phyloP scores from a whole-genome alignment of 495 filamentous ascomycete species.

The Penicillium canescens region DNA sequence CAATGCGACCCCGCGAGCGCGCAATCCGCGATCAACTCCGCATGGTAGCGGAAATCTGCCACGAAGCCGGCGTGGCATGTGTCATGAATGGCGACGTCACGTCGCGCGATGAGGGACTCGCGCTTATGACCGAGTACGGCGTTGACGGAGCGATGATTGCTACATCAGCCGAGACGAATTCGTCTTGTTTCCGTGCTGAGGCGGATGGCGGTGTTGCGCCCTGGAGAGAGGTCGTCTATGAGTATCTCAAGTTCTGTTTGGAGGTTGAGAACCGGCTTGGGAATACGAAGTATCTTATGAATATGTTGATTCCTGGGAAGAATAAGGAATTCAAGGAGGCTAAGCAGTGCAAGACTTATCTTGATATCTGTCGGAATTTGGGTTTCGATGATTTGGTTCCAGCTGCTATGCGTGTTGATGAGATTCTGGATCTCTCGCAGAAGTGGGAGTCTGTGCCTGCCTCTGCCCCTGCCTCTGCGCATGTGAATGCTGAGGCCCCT shows the following conservation, averaged over 20 bases:
- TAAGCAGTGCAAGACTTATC: slow-evolving; percentile 61
- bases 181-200: slow-evolving; percentile 72
- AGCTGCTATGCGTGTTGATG: slow-evolving; percentile 61
- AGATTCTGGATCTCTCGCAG: slow-evolving; percentile 56
- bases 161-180: slow-evolving; percentile 83
- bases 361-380: slow-evolving; percentile 60
- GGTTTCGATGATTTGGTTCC: slow-evolving; percentile 59
- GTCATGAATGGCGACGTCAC: slow-evolving; percentile 94
- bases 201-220: slow-evolving; percentile 63
- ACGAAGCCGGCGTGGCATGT: slow-evolving; percentile 80
- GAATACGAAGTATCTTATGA: slow-evolving; percentile 90
- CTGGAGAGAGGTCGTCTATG: slow-evolving; percentile 74
- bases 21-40: slow-evolving; percentile 83
- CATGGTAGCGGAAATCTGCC: slow-evolving; percentile 77
- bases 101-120: slow-evolving; percentile 62
- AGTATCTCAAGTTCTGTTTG: slow-evolving; percentile 70
- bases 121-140: slow-evolving; percentile 70
- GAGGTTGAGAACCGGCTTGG: slow-evolving; percentile 80
- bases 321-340: slow-evolving; percentile 54
- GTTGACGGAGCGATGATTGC: slow-evolving; percentile 98
- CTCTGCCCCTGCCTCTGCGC: not conserved
- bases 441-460: slow-evolving; percentile 34
- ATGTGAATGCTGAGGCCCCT: not conserved
- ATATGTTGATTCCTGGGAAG: slow-evolving; percentile 83
- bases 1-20: slow-evolving; percentile 86